Evolutionary conservation across 1,284 basidiomycete genomes (phyloP), one percentile per base, ranked within the genome.

Genomic region (Boletellus deceptivus): DNA sequence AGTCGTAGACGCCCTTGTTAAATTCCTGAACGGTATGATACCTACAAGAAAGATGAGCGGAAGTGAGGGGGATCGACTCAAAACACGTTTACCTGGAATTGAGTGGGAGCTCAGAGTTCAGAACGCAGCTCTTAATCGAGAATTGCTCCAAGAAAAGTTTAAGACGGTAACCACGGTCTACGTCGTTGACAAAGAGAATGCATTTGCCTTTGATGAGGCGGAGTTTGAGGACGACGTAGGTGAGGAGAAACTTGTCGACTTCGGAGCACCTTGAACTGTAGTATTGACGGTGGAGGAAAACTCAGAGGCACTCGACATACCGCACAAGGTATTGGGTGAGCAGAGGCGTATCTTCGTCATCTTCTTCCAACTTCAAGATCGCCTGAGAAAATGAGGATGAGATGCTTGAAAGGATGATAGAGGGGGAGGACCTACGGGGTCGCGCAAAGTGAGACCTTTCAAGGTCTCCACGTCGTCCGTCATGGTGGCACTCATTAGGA

Each of bases 11-110:
- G 7, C 97, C 97, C 62, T 94, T 93, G 73, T 99, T 98, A 69
- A 99, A 99, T 72, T 98, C 96, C 64, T 99, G 94, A 3, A 99
- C 96, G 6, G 91, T 90, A 66, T 99, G 97, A 65, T 96, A 98
- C 69, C 91, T 92, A 36, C 14, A 13, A 6, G 13, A 24, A 35
- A 33, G 36, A 44, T 58, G 42, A 60, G 39, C 33, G 4, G 46
- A 37, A n/a, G 17, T 43, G 18, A 4, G 38, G 6, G 35, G 27
- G 47, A 16, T 25, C 0, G 29, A 14, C 10, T 0, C 20, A 8
- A 41, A 9, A 7, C 2, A 16, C 36, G 33, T 70, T 33, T 54
- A 83, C 83, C 94, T 80, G 22, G 93, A 96, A 64, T 98, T 98
- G 52, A 98, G 74, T 0, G 97, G 97, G 43, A 99, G 73, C 71